Conservation (phyloP, 75 land plant species). For the Sequoiadendron giganteum region DNA sequence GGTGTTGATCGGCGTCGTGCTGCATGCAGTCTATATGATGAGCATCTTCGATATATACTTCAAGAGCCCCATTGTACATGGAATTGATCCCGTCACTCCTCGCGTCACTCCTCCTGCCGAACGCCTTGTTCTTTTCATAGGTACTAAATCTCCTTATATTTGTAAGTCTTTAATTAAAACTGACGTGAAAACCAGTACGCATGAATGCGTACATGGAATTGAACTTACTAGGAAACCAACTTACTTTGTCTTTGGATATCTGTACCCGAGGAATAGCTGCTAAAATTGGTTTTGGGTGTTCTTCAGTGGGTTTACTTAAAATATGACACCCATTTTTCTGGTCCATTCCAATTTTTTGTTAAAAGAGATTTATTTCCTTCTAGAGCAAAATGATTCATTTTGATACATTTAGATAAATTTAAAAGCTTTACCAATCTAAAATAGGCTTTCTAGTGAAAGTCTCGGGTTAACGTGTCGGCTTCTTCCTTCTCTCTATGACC, state of each 20-base stretch:
- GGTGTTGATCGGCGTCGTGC: conserved; percentile 69
- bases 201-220: not conserved
- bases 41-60: conserved; percentile 99
- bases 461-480: not conserved
- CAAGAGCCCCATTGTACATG: conserved; percentile 96
- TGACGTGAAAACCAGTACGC: not conserved
- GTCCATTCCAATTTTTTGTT: not conserved
- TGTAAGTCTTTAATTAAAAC: not conserved
- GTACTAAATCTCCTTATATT: conserved; percentile 23
- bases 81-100: conserved; percentile 83
- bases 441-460: not conserved
- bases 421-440: not conserved
- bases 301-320: not conserved
- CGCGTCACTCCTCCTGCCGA: conserved; percentile 79
- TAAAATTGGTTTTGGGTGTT: not conserved
- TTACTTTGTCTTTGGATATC: not conserved
- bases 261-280: not conserved
- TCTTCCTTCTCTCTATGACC: not conserved
- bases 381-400: not conserved
- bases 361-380: not conserved
- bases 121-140: conserved; percentile 89
- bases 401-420: not conserved
- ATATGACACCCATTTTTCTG: not conserved
- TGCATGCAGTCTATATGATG: conserved; percentile 95
- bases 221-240: not conserved